Evolutionary conservation across 1,284 basidiomycete genomes (phyloP), one percentile per base, ranked within the genome.

Genomic region (Heterobasidion annosum): DNA sequence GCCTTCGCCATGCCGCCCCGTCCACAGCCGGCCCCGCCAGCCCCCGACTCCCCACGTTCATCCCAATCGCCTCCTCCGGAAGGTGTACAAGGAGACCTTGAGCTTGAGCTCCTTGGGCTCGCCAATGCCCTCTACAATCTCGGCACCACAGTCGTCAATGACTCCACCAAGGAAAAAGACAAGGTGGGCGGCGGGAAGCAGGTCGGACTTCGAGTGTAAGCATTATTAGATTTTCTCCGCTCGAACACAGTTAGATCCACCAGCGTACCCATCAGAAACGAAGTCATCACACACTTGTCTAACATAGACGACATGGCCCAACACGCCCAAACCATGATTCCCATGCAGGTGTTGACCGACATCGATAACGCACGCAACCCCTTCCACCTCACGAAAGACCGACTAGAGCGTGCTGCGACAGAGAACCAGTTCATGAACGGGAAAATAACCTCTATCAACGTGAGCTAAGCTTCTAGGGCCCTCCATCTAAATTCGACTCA

Each of bases 391-490:
- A 91, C 89, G 10, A 80, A 81, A 57, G 87, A 91, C 57, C 74
- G 84, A 48, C 67, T 91, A 12, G 89, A 92, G 66, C 77, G 88
- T 51, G 80, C 88, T 0, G 85, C 88, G 19, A 87, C 87, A 1
- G 89, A 91, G 69, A 93, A 92, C 65, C 88, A 91, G 66, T 91
- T 90, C 62, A 89, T 91, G 79, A 90, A 91, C 65, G 90, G 87
- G n/a, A 91, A 91, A 64, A 84, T 92, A 47, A 75, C 79, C 47
- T 87, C 88, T 3, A 77, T 92, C 34, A 75, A 81, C 52, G 88
- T 90, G 61, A 63, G 77, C 70, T 15, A 6, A n/a, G 19, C 15
- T 25, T 6, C n/a, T 18, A 25, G 50, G 16, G 25, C 15, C 34
- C 43, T 48, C 32, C 19, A 16, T 37, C 33, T 8, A n/a, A 16